Evolutionary conservation across 352 stramenopile species (phyloP), one percentile per base, ranked within the genome.

Genomic region (Pythium catenulatum): DNA sequence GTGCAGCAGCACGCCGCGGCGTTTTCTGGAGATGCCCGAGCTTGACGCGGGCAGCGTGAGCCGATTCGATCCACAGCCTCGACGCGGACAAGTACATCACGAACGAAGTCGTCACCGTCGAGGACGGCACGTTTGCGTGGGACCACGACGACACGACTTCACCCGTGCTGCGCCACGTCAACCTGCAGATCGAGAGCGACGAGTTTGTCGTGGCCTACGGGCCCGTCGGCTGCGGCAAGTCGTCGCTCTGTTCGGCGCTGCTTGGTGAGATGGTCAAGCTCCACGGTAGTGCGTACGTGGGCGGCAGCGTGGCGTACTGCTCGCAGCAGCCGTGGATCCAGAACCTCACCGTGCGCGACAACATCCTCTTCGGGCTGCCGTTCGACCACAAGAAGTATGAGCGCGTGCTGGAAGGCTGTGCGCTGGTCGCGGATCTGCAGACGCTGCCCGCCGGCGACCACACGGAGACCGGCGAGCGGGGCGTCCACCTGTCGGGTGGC

Each of bases 141-240:
- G 77, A 80, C 17, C 15, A 79, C 1, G 68, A 82, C 25, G 34
- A 30, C 1, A 32, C 5, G 45, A 39, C 43, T 25, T 4, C 37
- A 4, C 13, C 59, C 9, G 8, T 89, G 19, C 68, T 98, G 2
- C 85, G 89, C 30, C 72, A 96, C 58, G 93, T 98, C 30, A 95
- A 89, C 21, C 91, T 96, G 23, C 48, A 91, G 13, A 94, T 99
- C 81, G 63, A 93, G 50, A 43, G 79, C 1, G 97, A 97, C 27
- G 93, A 95, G 52, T 92, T 99, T 23, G 92, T 98, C 11, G 96
- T 96, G 9, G 84, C 99, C 8, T 93, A 99, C 48, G 98, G 98
- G 1, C 74, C 89, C 19, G 97, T 99, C 15, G 98, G 98, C 0
- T 93, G 87, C 82, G 98, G 98, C 23, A 99, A 99, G 85, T 98